Conservation (phyloP, 2,329 filamentous ascomycete species). For the Eurotiales sp. region DNA sequence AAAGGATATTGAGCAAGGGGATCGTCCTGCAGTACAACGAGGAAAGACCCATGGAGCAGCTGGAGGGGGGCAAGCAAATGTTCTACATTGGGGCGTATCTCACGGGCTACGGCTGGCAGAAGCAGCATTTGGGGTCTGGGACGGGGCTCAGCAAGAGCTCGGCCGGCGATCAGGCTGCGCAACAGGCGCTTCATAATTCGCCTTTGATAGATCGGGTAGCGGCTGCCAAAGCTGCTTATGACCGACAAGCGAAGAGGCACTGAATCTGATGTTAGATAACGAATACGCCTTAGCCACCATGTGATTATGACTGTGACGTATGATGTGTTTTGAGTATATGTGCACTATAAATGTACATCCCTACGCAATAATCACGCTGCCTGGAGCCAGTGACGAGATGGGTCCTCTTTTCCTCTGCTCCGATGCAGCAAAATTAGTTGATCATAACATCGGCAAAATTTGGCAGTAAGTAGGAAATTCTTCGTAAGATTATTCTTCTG, state of each 20-base stretch:
- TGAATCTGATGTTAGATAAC: not conserved
- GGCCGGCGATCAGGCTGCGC: constrained; percentile 45
- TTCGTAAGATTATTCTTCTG: no score
- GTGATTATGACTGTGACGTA: no score
- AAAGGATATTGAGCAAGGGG: constrained; percentile 53
- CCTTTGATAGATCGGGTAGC: constrained; percentile 38
- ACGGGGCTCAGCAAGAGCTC: constrained; percentile 41
- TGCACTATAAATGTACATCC: no score
- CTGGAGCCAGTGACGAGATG: no score
- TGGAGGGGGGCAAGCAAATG: constrained; percentile 35
- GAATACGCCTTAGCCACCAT: no score
- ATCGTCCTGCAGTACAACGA: constrained; percentile 59
- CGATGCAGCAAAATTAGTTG: no score
- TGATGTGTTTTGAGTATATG: no score
- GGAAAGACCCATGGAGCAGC: constrained; percentile 32
- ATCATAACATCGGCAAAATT: no score
- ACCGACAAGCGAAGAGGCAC: not conserved
- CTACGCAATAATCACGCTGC: no score
- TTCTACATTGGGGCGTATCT: constrained; percentile 47
- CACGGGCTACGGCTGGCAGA: constrained; percentile 45
- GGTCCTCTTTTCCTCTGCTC: no score
- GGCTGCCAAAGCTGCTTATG: constrained; percentile 28
- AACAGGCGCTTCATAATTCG: constrained; percentile 36
- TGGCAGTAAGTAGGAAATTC: no score
- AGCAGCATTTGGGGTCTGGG: constrained; percentile 43